Evolutionary conservation across 2,329 filamentous ascomycete genomes (phyloP), one percentile per base, ranked within the genome.

Genomic region (Coniochaeta hoffmannii): DNA sequence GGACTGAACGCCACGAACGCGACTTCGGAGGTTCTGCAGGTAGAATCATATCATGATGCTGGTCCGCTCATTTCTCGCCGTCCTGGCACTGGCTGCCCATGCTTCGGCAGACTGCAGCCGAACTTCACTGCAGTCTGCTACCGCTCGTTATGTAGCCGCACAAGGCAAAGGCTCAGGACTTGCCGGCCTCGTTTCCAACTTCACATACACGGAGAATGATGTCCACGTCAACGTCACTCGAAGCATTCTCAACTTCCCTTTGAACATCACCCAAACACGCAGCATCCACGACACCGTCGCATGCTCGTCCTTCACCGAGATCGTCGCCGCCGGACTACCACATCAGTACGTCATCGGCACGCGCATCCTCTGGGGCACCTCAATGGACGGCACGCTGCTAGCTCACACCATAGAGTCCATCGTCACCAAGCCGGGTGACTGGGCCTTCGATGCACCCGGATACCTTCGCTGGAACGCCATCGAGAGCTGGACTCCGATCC

Each of bases 341-440:
- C 30, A 41, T 4, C 58, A 55, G 11, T 56, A 57, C 50, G 58
- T 60, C 28, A 58, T 60, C 32, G 54, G 53, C n/a, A 58, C 55
- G 11, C 55, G 57, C 30, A 56, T 60, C 32, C 52, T 54, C 4
- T 55, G 53, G 32, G 19, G 2, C 9, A n/a, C 19, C 34, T 36
- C 14, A 19, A 36, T 52, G 15, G 54, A 36, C 32, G 36, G 49
- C 44, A 53, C 57, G 0, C n/a, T 55, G 32, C 46, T 50, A 12
- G 46, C 46, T 2, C 26, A 32, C 50, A 38, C 32, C 31, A 50
- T 57, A 4, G 56, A 57, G 28, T 46, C 30, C 35, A 53, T 57
- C 50, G 56, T 53, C 15, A 49, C 56, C 28, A 50, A 54, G 14
- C 52, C 56, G 4, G 53, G 53, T 2, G 53, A 54, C n/a, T 44